A percentile compares a stretch with the other conserved stretches of the same genome.
Evolutionary conservation across 768 basidiomycete species (phyloP).

Genomic region (Xerocomellus chrysenteron): DNA sequence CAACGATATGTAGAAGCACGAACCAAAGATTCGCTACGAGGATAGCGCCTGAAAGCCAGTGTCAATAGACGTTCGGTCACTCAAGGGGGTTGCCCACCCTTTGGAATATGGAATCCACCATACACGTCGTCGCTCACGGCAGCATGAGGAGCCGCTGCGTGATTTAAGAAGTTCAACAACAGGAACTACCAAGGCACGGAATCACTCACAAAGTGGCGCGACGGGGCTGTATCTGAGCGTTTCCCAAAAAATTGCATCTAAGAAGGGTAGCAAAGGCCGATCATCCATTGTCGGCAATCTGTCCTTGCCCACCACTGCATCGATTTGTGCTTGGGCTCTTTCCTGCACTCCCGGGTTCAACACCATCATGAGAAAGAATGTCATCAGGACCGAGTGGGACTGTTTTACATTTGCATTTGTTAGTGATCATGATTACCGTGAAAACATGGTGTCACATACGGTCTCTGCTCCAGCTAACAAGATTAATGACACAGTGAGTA

Average conservation of each 20-base stretch:
- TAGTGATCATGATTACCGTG: no score
- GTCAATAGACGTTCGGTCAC: background rate
- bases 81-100: slow-evolving; percentile 15
- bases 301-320: slow-evolving; percentile 3
- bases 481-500: no score
- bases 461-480: no score
- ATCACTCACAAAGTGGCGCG: no score
- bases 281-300: slow-evolving; percentile 8
- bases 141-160: slow-evolving; percentile 3
- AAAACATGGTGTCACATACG: no score
- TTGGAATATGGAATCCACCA: slow-evolving; percentile 37
- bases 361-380: background rate
- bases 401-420: background rate
- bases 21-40: slow-evolving; percentile 30
- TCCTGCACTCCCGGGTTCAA: slow-evolving; percentile 2
- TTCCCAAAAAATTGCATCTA: slow-evolving; percentile 14
- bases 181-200: no score
- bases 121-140: slow-evolving; percentile 15
- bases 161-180: no score
- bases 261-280: slow-evolving; percentile 7
- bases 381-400: background rate
- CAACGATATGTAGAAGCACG: background rate
- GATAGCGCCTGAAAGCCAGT: slow-evolving; percentile 9
- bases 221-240: no score
- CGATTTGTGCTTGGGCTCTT: slow-evolving; percentile 8